Percentiles rank a stretch among this genome's conserved stretches.
Evolutionary conservation across 2,329 filamentous ascomycete species (phyloP).

Genomic region (Epichloe typhina): DNA sequence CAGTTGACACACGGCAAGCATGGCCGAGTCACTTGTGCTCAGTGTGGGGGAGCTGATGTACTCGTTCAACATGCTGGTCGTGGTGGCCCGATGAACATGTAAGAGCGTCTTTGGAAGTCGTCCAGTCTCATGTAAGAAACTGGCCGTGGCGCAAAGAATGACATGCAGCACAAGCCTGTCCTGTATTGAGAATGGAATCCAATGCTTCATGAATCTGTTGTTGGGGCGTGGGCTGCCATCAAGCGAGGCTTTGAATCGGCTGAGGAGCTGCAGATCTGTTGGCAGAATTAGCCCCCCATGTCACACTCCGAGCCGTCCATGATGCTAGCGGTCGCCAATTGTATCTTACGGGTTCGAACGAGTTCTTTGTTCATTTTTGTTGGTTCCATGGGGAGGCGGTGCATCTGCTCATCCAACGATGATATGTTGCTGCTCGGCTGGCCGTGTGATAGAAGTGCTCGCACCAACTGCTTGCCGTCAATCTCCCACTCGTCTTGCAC

Average conservation of each 20-base stretch:
- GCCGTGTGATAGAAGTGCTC: constrained; percentile 10
- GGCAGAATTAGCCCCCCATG: too few relatives aligned
- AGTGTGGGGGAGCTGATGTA: constrained; percentile 25
- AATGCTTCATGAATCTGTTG: constrained; percentile 33
- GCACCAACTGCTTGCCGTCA: constrained; percentile 14
- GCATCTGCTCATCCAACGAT: constrained; percentile 22
- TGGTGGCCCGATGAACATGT: constrained; percentile 28
- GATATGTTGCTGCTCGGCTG: constrained; percentile 13
- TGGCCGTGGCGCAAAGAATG: constrained; percentile 36
- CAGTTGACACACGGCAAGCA: constrained; percentile 35
- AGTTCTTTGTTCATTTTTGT: constrained; percentile 33
- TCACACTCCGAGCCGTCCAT: too few relatives aligned
- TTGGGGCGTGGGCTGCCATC: constrained; percentile 32
- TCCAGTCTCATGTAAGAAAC: constrained; percentile 36
- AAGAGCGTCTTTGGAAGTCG: constrained; percentile 30
- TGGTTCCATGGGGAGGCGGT: constrained; percentile 27
- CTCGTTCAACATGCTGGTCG: constrained; percentile 33
- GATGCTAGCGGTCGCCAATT: too few relatives aligned
- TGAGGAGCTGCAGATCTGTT: constrained; percentile 34
- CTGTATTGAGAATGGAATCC: constrained; percentile 33
- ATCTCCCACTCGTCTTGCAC: constrained; percentile 19
- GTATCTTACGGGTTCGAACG: constrained; percentile 29
- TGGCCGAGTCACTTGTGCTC: constrained; percentile 30
- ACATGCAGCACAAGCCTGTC: constrained; percentile 36
- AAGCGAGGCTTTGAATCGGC: constrained; percentile 36